Conservation (phyloP, 768 basidiomycete genomes). For the Cystofilobasidium macerans region DNA sequence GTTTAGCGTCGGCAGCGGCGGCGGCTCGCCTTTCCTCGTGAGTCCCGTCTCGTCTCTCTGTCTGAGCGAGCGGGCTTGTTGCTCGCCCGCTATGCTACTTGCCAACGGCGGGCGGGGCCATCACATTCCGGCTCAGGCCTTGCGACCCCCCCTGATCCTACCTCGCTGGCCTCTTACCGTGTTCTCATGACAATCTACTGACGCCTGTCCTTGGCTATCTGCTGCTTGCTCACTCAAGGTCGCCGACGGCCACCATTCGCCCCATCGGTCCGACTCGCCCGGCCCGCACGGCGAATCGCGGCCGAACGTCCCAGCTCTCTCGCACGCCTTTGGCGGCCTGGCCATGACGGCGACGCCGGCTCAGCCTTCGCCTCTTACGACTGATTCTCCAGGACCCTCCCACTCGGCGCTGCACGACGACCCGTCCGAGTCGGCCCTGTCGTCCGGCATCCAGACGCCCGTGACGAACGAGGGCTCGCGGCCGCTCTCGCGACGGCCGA, state of each 20-base stretch:
- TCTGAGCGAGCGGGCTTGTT: too few relatives aligned
- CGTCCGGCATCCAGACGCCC: slow-evolving; percentile 18
- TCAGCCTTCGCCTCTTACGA: slow-evolving; percentile 14
- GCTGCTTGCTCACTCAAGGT: neutral
- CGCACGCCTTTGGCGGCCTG: slow-evolving; percentile 19
- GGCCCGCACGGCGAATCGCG: neutral
- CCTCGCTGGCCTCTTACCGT: too few relatives aligned
- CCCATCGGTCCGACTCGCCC: neutral
- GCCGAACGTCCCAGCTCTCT: slow-evolving; percentile 16
- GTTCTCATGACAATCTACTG: too few relatives aligned
- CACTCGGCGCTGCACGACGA: neutral
- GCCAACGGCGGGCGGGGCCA: too few relatives aligned
- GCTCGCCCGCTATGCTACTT: too few relatives aligned
- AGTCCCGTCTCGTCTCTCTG: too few relatives aligned
- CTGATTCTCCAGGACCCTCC: neutral
- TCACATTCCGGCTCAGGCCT: too few relatives aligned
- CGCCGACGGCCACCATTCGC: neutral
- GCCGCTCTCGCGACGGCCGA: neutral
- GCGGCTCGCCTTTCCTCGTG: slow-evolving; percentile 8
- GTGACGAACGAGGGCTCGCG: slow-evolving; percentile 9
- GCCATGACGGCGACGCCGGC: slow-evolving; percentile 22
- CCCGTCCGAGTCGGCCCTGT: slow-evolving; percentile 12
- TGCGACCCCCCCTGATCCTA: too few relatives aligned
- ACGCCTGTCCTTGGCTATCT: too few relatives aligned
- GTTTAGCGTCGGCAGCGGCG: slow-evolving; percentile 10